These are phyloP conservation scores for Chenopodium formosanum DNA, from an alignment of 148 eudicot genomes.

Conservation along the genomic window DNA sequence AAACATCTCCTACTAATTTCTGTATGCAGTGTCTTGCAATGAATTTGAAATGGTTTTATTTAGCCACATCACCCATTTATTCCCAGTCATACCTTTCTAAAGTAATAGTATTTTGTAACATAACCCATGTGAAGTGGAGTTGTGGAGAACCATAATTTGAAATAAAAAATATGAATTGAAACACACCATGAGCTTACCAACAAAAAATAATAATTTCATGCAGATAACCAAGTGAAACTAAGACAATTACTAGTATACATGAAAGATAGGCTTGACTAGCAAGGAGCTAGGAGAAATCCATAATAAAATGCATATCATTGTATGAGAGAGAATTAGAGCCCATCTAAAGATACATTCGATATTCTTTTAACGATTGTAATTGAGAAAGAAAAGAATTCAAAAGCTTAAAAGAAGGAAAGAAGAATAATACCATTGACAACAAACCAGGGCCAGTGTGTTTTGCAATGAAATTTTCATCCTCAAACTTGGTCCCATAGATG, in stretches of 20 bases:
- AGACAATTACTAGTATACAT: neutral
- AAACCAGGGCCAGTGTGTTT: slow-evolving; percentile 98
- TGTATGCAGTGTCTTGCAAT: neutral
- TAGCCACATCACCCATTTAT: neutral
- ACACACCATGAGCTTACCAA: neutral
- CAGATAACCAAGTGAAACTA: neutral
- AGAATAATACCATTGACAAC: slow-evolving; percentile 66
- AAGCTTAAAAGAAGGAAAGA: neutral
- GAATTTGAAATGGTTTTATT: neutral
- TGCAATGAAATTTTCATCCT: slow-evolving; percentile 92
- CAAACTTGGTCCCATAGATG: slow-evolving; percentile 84
- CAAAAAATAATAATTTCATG: neutral
- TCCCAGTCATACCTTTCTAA: neutral
- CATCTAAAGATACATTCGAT: neutral
- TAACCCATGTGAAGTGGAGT: neutral
- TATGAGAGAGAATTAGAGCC: neutral
- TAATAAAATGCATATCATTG: neutral
- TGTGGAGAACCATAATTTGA: too few species aligned
- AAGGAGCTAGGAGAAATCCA: neutral
- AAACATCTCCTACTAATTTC: neutral
- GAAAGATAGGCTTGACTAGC: neutral
- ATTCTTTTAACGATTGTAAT: too few species aligned
- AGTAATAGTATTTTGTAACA: neutral
- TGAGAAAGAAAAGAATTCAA: neutral
- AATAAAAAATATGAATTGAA: neutral